These are phyloP conservation scores for Eucalyptus sideroxylon DNA, from an alignment of 345 rosid species.

Conservation along the genomic window DNA sequence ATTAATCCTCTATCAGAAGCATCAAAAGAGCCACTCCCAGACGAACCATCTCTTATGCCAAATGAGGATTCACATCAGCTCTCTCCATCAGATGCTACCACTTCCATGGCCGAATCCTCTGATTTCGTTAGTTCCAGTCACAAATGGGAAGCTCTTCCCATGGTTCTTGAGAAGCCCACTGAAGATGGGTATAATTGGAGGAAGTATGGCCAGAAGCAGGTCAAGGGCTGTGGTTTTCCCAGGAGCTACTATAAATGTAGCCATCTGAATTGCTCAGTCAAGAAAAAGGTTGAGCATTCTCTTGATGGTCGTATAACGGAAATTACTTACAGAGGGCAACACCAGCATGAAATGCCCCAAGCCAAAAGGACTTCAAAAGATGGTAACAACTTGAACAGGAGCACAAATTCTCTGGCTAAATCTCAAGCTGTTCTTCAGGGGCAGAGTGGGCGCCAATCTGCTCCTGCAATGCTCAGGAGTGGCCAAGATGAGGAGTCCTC, in stretches of 20 bases:
- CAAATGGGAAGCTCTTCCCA: slow-evolving; percentile 28
- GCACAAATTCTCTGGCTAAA: slow-evolving; percentile 22
- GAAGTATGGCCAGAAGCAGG: slow-evolving; percentile 93
- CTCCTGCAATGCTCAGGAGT: slow-evolving; percentile 9
- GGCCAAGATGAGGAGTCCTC: slow-evolving; percentile 19
- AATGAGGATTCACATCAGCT: slow-evolving; percentile 30
- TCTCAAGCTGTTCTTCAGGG: slow-evolving; percentile 11
- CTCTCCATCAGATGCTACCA: slow-evolving; percentile 19
- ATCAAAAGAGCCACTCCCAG: slow-evolving; percentile 6
- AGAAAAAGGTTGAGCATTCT: slow-evolving; percentile 88
- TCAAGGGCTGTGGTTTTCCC: slow-evolving; percentile 89
- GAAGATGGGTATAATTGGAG: slow-evolving; percentile 97
- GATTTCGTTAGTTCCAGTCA: slow-evolving; percentile 42
- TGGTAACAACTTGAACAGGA: slow-evolving; percentile 16
- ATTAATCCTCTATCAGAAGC: slow-evolving; percentile 12
- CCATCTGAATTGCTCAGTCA: slow-evolving; percentile 66
- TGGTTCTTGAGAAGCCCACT: slow-evolving; percentile 65
- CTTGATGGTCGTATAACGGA: slow-evolving; percentile 82
- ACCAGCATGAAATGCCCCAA: slow-evolving; percentile 78
- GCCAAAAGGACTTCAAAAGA: slow-evolving; percentile 56
- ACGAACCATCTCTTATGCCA: slow-evolving; percentile 13
- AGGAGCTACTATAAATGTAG: slow-evolving; percentile 98
- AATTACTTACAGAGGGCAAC: slow-evolving; percentile 90
- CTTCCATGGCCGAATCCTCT: slow-evolving; percentile 22
- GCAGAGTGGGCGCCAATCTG: not conserved